Conservation (phyloP, 2,329 filamentous ascomycete genomes). For the Pestalotiopsis sp. region DNA sequence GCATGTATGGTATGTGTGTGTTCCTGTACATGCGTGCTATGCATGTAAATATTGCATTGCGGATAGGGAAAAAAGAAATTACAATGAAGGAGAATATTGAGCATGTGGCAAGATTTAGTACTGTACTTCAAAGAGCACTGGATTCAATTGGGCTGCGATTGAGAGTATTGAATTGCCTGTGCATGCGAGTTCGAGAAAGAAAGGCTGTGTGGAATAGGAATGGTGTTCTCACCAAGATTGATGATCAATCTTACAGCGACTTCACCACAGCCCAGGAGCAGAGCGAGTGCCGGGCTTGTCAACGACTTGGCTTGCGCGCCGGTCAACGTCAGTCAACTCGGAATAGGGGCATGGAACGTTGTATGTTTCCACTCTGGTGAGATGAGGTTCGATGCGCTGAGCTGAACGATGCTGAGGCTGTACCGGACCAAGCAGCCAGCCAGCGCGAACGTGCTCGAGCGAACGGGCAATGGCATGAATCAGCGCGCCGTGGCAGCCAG, state of each 20-base stretch:
- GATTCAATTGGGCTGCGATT: background rate
- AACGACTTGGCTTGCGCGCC: background rate
- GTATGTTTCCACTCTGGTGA: background rate
- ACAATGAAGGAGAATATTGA: background rate
- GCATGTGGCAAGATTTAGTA: background rate
- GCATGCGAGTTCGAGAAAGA: background rate
- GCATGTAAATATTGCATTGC: background rate
- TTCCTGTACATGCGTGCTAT: background rate
- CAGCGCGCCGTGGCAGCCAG: background rate
- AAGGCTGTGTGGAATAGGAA: background rate
- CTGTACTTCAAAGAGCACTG: background rate
- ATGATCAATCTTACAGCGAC: no score
- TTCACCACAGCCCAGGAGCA: background rate
- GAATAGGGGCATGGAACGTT: slow-evolving; percentile 9
- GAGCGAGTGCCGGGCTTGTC: background rate
- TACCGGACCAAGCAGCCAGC: background rate
- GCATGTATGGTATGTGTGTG: background rate
- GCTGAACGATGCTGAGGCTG: background rate
- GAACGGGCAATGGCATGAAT: background rate
- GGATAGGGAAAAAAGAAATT: background rate
- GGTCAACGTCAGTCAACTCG: background rate
- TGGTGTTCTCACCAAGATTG: background rate
- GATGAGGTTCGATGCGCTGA: background rate
- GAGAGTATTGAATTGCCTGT: background rate
- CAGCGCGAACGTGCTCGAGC: background rate